Evolutionary conservation across 1,284 basidiomycete species (phyloP), one percentile per base, ranked within the genome.

Genomic region (Cutaneotrichosporon sp.): DNA sequence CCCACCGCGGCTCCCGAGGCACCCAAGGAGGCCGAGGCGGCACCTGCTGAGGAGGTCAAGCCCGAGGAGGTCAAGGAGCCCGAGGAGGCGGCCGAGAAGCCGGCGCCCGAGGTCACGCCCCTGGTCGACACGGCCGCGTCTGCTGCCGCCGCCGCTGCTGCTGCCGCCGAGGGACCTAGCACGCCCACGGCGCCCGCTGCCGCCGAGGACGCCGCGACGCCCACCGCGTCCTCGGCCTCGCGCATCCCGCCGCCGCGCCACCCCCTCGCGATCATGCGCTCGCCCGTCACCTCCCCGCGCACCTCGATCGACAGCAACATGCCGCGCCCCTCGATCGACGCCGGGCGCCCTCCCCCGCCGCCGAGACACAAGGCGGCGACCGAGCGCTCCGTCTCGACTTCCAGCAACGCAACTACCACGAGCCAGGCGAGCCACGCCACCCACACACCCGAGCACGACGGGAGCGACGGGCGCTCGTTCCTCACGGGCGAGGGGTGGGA

Each of bases 401-500:
- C 56, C 6, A 31, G 31, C 33, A 31, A 20, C 14, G 18, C 47
- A n/a, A n/a, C n/a, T n/a, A n/a, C n/a, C n/a, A n/a, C n/a, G n/a
- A n/a, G n/a, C n/a, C n/a, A n/a, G n/a, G n/a, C n/a, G n/a, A n/a
- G n/a, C n/a, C n/a, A n/a, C n/a, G n/a, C n/a, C n/a, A 47, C 11
- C 22, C 22, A 14, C 47, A 18, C n/a, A 22, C 31, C n/a, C n/a
- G 27, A 50, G 16, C 25, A 34, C 47, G 47, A 43, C 20, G 38
- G 33, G 22, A 9, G 25, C 36, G 47, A 46, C 47, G 50, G 27
- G 11, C 42, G 50, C 33, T 20, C 60, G 36, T 72, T 72, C 46
- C 27, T 63, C n/a, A 29, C 82, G 87, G 86, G 88, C 45, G 81
- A 85, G 24, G 88, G 86, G 3, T 95, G 92, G 93, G 94, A 95